These are phyloP conservation scores for Fusarium phyllophilum DNA, from an alignment of 2,329 filamentous ascomycete genomes.

Conservation along the genomic window DNA sequence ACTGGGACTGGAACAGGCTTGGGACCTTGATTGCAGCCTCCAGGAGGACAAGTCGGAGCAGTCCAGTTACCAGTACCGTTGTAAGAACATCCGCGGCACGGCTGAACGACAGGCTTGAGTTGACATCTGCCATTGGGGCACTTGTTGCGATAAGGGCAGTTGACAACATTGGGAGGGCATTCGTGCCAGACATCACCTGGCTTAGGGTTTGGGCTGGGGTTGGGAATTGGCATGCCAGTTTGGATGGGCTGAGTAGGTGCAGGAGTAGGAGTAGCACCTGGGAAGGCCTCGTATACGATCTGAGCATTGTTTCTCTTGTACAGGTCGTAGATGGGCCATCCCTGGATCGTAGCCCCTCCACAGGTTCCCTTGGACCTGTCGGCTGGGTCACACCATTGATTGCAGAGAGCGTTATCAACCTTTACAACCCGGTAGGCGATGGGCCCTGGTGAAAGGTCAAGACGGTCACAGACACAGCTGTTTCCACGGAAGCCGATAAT, in stretches of 20 bases:
- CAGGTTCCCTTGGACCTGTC: slow-evolving; percentile 33
- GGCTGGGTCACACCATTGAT: slow-evolving; percentile 23
- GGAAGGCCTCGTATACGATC: slow-evolving; percentile 20
- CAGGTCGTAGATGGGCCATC: slow-evolving; percentile 33
- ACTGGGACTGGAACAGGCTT: slow-evolving; percentile 13
- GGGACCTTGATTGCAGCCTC: slow-evolving; percentile 24
- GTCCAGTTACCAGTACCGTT: slow-evolving; percentile 33
- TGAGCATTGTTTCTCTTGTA: slow-evolving; percentile 34
- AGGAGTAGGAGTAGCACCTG: slow-evolving; percentile 14
- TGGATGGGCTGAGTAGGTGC: not conserved
- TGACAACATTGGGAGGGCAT: slow-evolving; percentile 26
- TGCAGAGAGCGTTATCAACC: slow-evolving; percentile 31
- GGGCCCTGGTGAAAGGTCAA: slow-evolving; percentile 23
- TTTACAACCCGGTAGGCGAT: slow-evolving; percentile 27
- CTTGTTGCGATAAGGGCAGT: slow-evolving; percentile 35
- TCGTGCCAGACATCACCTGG: slow-evolving; percentile 34
- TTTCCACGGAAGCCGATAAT: slow-evolving; percentile 28
- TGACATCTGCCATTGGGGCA: slow-evolving; percentile 24
- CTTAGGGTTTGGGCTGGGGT: slow-evolving; percentile 3
- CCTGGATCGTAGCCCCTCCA: slow-evolving; percentile 22
- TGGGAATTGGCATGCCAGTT: slow-evolving; percentile 1
- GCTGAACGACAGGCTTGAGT: slow-evolving; percentile 21
- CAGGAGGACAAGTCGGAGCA: slow-evolving; percentile 27
- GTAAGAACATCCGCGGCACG: slow-evolving; percentile 22
- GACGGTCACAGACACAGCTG: slow-evolving; percentile 33